Evolutionary conservation across 164 flowering plant species (phyloP).

Genomic region (Akebia trifoliata): DNA sequence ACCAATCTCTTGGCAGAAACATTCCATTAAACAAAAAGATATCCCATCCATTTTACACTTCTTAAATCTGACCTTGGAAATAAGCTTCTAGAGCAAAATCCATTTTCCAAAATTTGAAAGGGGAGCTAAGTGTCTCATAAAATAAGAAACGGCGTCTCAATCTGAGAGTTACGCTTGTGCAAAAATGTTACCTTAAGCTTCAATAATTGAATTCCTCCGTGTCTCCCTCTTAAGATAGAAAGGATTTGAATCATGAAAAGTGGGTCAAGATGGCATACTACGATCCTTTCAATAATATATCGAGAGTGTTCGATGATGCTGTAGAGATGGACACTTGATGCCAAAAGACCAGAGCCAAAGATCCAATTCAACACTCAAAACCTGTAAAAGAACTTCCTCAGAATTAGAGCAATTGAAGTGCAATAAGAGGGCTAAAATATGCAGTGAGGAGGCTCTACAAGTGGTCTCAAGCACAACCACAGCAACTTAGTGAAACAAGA

Average conservation of each 20-base stretch:
- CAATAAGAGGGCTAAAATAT: background rate
- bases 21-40: too few relatives aligned
- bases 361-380: slow-evolving; percentile 88
- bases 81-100: too few relatives aligned
- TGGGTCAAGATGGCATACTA: slow-evolving; percentile 2
- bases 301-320: slow-evolving; percentile 87
- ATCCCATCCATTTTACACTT: too few relatives aligned
- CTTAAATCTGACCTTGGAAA: too few relatives aligned
- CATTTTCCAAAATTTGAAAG: background rate
- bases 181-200: slow-evolving; percentile 6
- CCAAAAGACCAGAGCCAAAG: slow-evolving; percentile 95
- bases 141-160: background rate
- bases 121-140: too few relatives aligned
- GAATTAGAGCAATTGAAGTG: background rate
- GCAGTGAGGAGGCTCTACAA: background rate
- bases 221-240: background rate
- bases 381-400: slow-evolving; percentile 40
- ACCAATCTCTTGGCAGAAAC: background rate
- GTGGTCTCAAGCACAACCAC: background rate
- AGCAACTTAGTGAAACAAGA: background rate
- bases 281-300: slow-evolving; percentile 56
- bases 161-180: too few relatives aligned
- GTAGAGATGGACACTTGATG: slow-evolving; percentile 49
- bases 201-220: background rate
- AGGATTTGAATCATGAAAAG: slow-evolving; percentile 11